phyloP scores from a whole-genome alignment of 306 rosid species.

The Astragalus glycyphyllos region DNA sequence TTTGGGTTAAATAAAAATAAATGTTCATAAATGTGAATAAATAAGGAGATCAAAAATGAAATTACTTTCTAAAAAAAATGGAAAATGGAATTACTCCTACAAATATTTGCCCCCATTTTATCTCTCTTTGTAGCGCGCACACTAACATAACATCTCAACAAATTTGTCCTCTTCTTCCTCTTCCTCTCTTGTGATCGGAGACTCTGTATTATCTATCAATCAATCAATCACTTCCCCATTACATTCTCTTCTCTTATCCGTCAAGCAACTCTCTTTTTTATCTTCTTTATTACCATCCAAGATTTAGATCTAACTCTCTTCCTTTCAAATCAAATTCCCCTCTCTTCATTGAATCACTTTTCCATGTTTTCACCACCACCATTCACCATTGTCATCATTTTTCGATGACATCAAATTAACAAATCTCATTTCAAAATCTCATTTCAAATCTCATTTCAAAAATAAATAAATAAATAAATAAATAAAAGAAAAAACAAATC shows the following conservation, averaged over 20 bases:
- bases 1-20: too few relatives aligned
- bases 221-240: background rate
- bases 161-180: constrained; percentile 31
- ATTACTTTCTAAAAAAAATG: too few relatives aligned
- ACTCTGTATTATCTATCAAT: background rate
- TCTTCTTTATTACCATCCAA: background rate
- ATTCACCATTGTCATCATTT: background rate
- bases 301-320: background rate
- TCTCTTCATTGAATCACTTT: background rate
- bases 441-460: too few relatives aligned
- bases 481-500: too few relatives aligned
- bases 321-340: background rate
- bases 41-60: too few relatives aligned
- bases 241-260: constrained; percentile 20
- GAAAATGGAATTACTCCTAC: too few relatives aligned
- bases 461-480: too few relatives aligned
- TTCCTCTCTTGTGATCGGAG: background rate
- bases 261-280: constrained; percentile 5
- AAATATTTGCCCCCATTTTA: too few relatives aligned
- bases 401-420: background rate
- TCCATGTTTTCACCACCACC: background rate
- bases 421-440: background rate
- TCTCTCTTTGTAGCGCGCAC: background rate
- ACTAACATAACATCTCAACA: constrained; percentile 19
- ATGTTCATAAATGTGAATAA: too few relatives aligned